Percentiles rank a stretch among this genome's conserved stretches.
phyloP scores from a whole-genome alignment of 805 yeast genomes.

The Kregervanrija pseudodelftensis region DNA sequence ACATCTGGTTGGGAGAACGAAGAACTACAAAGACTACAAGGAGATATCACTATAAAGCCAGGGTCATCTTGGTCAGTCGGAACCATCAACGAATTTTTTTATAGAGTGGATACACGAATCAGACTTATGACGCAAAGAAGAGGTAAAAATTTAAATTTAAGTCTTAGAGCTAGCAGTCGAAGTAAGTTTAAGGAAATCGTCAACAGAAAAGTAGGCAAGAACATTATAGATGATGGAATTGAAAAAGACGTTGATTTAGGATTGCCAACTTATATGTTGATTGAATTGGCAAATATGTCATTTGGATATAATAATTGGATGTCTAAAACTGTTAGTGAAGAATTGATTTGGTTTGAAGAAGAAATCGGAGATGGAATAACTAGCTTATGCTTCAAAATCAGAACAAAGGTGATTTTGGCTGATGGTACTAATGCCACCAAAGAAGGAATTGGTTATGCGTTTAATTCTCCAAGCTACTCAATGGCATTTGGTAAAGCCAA shows the following conservation, averaged over 20 bases:
- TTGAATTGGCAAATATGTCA: conserved; percentile 36
- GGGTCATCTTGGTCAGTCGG: conserved; percentile 23
- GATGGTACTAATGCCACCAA: conserved; percentile 38
- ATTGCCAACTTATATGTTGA: conserved; percentile 18
- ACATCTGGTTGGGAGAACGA: conserved; percentile 15
- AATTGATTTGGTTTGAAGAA: not conserved
- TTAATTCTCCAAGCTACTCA: conserved; percentile 28
- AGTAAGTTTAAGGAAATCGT: too few relatives aligned
- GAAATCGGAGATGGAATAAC: not conserved
- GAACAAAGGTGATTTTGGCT: conserved; percentile 30
- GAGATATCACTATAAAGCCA: conserved; percentile 15
- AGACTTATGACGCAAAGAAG: not conserved
- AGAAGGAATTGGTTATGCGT: conserved; percentile 34
- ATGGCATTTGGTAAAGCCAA: conserved; percentile 32
- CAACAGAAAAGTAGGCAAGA: conserved; percentile 11
- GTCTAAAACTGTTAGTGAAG: not conserved
- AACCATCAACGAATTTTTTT: conserved; percentile 13
- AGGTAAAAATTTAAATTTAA: too few relatives aligned
- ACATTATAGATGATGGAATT: conserved; percentile 3
- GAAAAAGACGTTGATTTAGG: conserved; percentile 3
- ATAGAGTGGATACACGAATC: not conserved
- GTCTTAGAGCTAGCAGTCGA: too few relatives aligned
- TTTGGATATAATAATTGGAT: conserved; percentile 52
- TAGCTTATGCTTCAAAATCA: conserved; percentile 9
- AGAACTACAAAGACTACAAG: conserved; percentile 16